phyloP scores from a whole-genome alignment of 805 yeast species.

The Starmerella scarabaei region DNA sequence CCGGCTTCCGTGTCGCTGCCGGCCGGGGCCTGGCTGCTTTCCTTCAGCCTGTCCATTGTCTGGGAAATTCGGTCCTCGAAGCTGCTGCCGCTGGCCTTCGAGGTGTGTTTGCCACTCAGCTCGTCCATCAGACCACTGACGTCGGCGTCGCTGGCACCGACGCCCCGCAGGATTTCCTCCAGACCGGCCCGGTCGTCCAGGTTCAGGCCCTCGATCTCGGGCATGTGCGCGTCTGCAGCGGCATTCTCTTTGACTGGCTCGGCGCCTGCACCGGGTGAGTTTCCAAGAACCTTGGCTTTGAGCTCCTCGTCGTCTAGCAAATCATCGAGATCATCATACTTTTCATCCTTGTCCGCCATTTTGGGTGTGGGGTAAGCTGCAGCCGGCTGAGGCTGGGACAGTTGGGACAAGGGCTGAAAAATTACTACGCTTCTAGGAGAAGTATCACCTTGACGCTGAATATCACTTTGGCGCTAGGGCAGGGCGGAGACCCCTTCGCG shows the following conservation, averaged over 20 bases:
- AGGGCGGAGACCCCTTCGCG: too few relatives aligned
- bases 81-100: neutral
- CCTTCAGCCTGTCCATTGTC: constrained; percentile 68
- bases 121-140: constrained; percentile 1
- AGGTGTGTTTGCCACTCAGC: neutral
- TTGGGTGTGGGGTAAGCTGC: neutral
- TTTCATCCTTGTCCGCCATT: constrained; percentile 14
- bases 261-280: constrained; percentile 39
- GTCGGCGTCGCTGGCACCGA: neutral
- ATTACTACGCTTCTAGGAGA: too few relatives aligned
- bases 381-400: too few relatives aligned
- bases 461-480: too few relatives aligned
- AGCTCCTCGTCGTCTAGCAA: constrained; percentile 75
- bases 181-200: neutral
- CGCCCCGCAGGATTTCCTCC: neutral
- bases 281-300: constrained; percentile 38
- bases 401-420: too few relatives aligned
- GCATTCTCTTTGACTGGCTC: neutral
- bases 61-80: constrained; percentile 67
- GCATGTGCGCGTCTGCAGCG: neutral
- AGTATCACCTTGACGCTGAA: too few relatives aligned
- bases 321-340: constrained; percentile 33
- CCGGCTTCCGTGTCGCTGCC: constrained; percentile 34
- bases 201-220: constrained; percentile 1
- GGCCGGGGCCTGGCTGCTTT: constrained; percentile 34